phyloP scores from a whole-genome alignment of 2,329 filamentous ascomycete genomes.

The Alternaria gaisen region DNA sequence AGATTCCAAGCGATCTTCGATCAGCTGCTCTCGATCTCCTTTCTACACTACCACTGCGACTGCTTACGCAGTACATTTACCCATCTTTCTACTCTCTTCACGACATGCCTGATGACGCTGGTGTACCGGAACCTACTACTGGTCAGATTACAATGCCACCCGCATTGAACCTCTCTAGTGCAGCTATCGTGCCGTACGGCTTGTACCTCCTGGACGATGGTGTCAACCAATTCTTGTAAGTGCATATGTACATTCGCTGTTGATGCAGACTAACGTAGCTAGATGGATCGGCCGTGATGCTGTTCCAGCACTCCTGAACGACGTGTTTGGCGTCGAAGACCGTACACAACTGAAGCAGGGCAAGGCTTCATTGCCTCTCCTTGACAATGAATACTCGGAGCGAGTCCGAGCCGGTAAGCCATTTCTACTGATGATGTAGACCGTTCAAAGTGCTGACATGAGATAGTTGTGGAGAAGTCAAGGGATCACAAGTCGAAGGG shows the following conservation, averaged over 20 bases:
- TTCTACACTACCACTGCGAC: constrained; percentile 89
- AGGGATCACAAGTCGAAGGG: constrained; percentile 85
- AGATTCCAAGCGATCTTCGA: constrained; percentile 71
- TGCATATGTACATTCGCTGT: not conserved
- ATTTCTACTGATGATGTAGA: not conserved
- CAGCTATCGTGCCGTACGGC: constrained; percentile 86
- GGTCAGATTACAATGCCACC: constrained; percentile 90
- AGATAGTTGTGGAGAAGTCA: constrained; percentile 88
- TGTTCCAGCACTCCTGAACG: constrained; percentile 84
- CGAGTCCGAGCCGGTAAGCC: constrained; percentile 68
- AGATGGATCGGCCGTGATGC: constrained; percentile 92
- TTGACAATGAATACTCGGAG: constrained; percentile 97
- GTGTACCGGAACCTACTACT: constrained; percentile 82
- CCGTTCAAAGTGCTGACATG: constrained; percentile 10
- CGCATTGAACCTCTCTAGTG: constrained; percentile 84
- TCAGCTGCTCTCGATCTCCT: constrained; percentile 91
- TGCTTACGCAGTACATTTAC: constrained; percentile 89
- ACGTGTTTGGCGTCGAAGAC: constrained; percentile 90
- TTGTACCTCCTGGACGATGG: constrained; percentile 97
- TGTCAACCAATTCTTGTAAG: constrained; percentile 86
- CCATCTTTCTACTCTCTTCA: constrained; percentile 51
- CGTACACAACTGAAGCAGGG: constrained; percentile 86
- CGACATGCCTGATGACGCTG: constrained; percentile 95
- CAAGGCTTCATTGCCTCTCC: constrained; percentile 83
- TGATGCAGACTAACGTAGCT: constrained; percentile 9